Conservation (phyloP, 2,329 filamentous ascomycete genomes). For the Colletotrichum sp. region DNA sequence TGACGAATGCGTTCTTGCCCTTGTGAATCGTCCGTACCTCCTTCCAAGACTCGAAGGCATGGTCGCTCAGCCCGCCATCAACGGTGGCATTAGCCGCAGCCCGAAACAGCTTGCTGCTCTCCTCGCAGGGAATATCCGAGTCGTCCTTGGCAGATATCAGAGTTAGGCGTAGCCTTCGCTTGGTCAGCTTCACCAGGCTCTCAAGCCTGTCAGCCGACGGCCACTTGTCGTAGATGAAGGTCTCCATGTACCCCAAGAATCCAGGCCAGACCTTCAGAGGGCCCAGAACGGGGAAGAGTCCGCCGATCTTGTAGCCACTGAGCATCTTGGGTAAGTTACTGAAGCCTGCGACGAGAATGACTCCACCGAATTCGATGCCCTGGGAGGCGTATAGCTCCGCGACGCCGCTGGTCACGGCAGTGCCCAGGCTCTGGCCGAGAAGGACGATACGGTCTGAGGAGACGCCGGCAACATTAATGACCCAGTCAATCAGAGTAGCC, state of each 20-base stretch:
- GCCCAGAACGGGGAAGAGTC: constrained; percentile 78
- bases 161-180: constrained; percentile 64
- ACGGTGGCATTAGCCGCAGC: constrained; percentile 60
- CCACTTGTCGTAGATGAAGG: constrained; percentile 82
- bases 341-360: constrained; percentile 83
- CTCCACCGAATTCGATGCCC: constrained; percentile 74
- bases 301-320: constrained; percentile 78
- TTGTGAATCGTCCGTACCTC: constrained; percentile 46
- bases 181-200: constrained; percentile 58
- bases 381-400: constrained; percentile 70
- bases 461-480: constrained; percentile 67
- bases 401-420: constrained; percentile 79
- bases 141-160: constrained; percentile 85
- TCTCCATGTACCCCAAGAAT: constrained; percentile 64
- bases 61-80: constrained; percentile 36
- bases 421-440: constrained; percentile 87
- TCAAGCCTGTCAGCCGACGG: constrained; percentile 70
- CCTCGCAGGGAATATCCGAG: constrained; percentile 77
- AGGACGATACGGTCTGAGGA: constrained; percentile 77
- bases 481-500: constrained; percentile 74
- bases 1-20: constrained; percentile 53
- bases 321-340: constrained; percentile 76
- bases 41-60: constrained; percentile 49
- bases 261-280: constrained; percentile 73
- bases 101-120: constrained; percentile 69